These are phyloP conservation scores for Beauveria varroae DNA, from an alignment of 2,329 filamentous ascomycete genomes.

Conservation along the genomic window DNA sequence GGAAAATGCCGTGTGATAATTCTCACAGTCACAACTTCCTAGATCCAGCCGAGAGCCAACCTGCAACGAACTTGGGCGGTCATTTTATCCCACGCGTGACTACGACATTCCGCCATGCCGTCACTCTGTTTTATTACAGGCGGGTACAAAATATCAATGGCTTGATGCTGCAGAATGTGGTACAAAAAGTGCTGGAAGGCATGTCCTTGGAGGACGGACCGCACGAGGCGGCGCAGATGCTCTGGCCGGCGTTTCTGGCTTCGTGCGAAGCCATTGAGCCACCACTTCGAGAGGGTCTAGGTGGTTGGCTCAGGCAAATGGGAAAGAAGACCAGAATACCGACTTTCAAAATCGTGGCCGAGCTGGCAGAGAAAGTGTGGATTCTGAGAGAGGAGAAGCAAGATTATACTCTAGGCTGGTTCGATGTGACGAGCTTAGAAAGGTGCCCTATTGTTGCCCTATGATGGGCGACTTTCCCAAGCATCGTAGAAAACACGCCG, in stretches of 20 bases:
- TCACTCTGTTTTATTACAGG: constrained; percentile 4
- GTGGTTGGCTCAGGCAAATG: not conserved
- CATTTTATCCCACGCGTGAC: not conserved
- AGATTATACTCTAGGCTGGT: constrained; percentile 4
- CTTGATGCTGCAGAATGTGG: constrained; percentile 2
- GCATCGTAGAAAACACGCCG: not conserved
- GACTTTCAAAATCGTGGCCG: not conserved
- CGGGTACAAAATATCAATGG: constrained; percentile 6
- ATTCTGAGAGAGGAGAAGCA: not conserved
- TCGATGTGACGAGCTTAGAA: not conserved
- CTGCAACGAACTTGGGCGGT: not conserved
- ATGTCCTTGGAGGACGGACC: not conserved
- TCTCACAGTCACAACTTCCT: not conserved
- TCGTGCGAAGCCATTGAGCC: not conserved
- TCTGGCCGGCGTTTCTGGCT: not conserved
- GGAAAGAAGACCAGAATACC: not conserved
- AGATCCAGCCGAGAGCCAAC: too few species aligned
- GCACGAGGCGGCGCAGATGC: not conserved
- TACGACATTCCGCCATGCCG: not conserved
- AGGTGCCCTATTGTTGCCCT: not conserved
- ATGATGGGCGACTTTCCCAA: not conserved
- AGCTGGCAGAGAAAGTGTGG: not conserved
- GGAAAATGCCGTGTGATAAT: not conserved
- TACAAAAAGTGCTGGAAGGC: not conserved
- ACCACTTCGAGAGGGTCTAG: not conserved